Conservation (phyloP, 2,329 filamentous ascomycete species). For the Cladorrhinum sp. region DNA sequence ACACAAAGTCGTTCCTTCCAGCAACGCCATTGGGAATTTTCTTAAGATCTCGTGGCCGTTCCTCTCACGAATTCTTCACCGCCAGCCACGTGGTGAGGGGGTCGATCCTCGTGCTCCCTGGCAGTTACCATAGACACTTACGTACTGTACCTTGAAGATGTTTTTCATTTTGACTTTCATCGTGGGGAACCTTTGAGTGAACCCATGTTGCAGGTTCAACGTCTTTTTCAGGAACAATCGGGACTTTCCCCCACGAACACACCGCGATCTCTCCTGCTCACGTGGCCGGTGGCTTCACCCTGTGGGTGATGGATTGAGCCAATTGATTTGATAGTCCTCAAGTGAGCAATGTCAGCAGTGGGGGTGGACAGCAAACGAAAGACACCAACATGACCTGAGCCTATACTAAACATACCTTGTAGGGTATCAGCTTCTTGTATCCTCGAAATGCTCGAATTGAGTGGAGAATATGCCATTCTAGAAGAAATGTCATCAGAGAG, state of each 20-base stretch:
- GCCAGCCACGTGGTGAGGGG: neutral
- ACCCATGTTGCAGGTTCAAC: neutral
- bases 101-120: neutral
- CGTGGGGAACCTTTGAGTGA: too few species aligned
- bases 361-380: too few species aligned
- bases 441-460: too few species aligned
- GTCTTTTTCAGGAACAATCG: neutral
- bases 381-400: too few species aligned
- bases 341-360: too few species aligned
- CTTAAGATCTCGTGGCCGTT: neutral
- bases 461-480: too few species aligned
- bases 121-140: neutral
- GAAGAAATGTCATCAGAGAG: too few species aligned
- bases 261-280: neutral
- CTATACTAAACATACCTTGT: too few species aligned
- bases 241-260: neutral
- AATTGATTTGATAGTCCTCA: neutral
- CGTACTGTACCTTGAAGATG: neutral
- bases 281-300: neutral
- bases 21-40: neutral
- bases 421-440: too few species aligned
- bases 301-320: neutral
- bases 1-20: neutral
- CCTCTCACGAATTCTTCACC: neutral
- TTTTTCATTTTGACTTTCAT: too few species aligned